Base-by-base conservation (phyloP, 495 filamentous ascomycete species). In the Aspergillus wentii region DNA sequence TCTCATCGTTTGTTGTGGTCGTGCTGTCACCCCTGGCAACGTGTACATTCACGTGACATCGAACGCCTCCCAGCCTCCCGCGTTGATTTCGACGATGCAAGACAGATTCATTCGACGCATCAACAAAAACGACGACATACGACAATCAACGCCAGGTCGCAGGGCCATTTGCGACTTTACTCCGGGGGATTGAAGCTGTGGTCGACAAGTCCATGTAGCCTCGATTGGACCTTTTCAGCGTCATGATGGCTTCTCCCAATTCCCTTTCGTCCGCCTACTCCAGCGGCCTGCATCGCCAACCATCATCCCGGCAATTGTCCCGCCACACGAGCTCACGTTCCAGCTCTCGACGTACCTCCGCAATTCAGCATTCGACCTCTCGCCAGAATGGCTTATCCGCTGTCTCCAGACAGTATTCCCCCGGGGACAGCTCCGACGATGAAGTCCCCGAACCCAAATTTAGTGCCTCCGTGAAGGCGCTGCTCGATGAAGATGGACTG, bases 341-440 rank as follows among this genome's bases (percentile, higher is more conserved):
- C 28, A 46, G 51, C 30, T 67, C 68, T 44, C 57, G 64, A 46
- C 64, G 68, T 44, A 53, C 46, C 13, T 62, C 66, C 23, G 58
- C 57, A 33, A 39, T 60, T 16, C 54, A 55, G 13, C 41, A 54
- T 23, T 32, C 42, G 2, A 8, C 19, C 14, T 41, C 30, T 35
- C 52, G 47, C 19, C 49, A 48, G 17, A 44, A 51, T 21, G 45
- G 36, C 30, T 25, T 35, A 29, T 48, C 52, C 2, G n/a, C n/a
- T n/a, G 17, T 47, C 0, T 48, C 65, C 2, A 54, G 51, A 30
- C 50, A 62, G n/a, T 68, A 68, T 34, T 62, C 69, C 11, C 51
- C 59, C 3, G 72, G 71, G 6, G 85, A 89, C 50, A 88, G 83
- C 62, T 88, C 85, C 13, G 85, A 90, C 50, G 84, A 88, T 40